Evolutionary conservation across 2,329 filamentous ascomycete genomes (phyloP), one percentile per base, ranked within the genome.

Genomic region (Aureobasidium vineae): DNA sequence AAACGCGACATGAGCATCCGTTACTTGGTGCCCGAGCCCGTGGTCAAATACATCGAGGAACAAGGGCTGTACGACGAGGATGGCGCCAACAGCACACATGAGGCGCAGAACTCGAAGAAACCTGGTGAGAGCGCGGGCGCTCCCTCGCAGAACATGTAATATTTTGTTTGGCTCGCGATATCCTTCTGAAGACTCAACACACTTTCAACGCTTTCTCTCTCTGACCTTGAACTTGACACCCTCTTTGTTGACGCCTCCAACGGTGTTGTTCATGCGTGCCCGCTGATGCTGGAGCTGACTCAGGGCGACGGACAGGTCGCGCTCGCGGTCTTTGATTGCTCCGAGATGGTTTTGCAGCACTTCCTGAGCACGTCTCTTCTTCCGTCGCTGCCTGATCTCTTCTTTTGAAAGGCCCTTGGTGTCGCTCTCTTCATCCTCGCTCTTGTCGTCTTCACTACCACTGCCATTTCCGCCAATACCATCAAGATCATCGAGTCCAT

Each of bases 1-100:
- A 86, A 90, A 73, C 85, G 90, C 73, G 87, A 92, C 70, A 90
- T 95, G 88, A 92, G 89, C 71, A 90, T 96, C 57, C 86, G 90
- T 69, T 94, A 93, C 73, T 75, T 86, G 33, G 88, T 91, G 40
- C 91, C 91, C 0, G 85, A 88, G 49, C 86, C 86, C 3, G 90
- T 94, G 56, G 90, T 92, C 65, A 81, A 88, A 45, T 78, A 78
- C 70, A 78, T 78, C 67, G 76, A 78, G 57, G 73, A 73, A 41
- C 69, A 77, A 67, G 71, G 70, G 50, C 68, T 78, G 26, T 78
- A 77, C 69, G 76, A 76, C 53, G 76, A 77, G 47, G 76, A 77
- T 50, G 75, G 75, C 15, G 38, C 71, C 69, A 40, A 72, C 49
- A 70, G 69, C 56, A 71, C 66, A 23, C 68, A 64, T 23, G 64